Conservation (phyloP, 2,329 filamentous ascomycete genomes). For the Scedosporium aurantiacum region DNA sequence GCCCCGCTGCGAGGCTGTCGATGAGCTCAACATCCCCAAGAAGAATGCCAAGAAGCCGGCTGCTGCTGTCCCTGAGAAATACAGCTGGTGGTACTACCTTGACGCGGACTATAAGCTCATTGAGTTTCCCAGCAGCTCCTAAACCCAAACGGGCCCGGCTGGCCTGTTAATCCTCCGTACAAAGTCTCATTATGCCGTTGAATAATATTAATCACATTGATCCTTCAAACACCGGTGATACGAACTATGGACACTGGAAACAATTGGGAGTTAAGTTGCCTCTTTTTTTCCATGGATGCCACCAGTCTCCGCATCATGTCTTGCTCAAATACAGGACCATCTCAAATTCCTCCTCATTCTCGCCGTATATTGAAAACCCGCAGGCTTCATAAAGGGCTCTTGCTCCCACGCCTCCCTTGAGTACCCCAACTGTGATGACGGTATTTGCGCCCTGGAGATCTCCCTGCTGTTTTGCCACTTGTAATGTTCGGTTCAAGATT, state of each 20-base stretch:
- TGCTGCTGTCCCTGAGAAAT: slow-evolving; percentile 19
- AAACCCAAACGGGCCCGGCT: too few relatives aligned
- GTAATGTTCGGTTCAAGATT: background rate
- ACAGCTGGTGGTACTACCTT: slow-evolving; percentile 26
- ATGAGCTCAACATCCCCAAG: slow-evolving; percentile 19
- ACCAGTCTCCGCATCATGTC: too few relatives aligned
- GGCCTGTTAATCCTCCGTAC: too few relatives aligned
- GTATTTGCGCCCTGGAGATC: background rate
- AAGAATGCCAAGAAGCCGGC: slow-evolving; percentile 19
- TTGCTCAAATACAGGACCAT: background rate
- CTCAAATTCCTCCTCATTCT: background rate
- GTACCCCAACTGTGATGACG: background rate
- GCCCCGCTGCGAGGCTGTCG: slow-evolving; percentile 19
- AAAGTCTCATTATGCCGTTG: too few relatives aligned
- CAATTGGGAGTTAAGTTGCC: too few relatives aligned
- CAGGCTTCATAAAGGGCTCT: background rate
- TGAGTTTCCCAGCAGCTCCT: slow-evolving; percentile 10
- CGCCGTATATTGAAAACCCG: background rate
- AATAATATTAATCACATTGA: too few relatives aligned
- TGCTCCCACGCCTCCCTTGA: background rate
- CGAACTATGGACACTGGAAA: too few relatives aligned
- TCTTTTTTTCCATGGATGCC: too few relatives aligned
- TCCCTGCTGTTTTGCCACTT: background rate
- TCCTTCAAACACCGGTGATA: too few relatives aligned
- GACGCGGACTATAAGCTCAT: slow-evolving; percentile 21